Conservation (phyloP, 2,329 filamentous ascomycete genomes). For the Verticillium dahliae region DNA sequence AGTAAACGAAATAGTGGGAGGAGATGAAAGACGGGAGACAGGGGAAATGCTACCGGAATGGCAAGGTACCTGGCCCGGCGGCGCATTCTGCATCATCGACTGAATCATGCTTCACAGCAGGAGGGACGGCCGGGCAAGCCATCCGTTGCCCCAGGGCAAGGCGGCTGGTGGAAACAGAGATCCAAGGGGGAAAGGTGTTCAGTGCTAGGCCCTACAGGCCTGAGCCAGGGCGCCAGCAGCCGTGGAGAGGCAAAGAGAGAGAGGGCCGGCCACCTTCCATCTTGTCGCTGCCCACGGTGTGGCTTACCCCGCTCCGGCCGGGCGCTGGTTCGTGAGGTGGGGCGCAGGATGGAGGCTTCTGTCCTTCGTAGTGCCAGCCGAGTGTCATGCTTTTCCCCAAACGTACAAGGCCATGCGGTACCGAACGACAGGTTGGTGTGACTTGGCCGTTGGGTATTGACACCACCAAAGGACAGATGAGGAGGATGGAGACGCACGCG, state of each 20-base stretch:
- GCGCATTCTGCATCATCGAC: background rate
- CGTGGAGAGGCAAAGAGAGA: too few species aligned
- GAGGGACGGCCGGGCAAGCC: background rate
- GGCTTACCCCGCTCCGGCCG: background rate
- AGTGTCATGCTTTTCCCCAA: background rate
- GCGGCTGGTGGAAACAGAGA: background rate
- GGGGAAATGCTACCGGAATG: background rate
- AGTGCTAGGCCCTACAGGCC: background rate
- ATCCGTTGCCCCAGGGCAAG: background rate
- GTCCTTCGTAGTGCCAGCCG: background rate
- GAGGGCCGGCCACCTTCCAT: background rate
- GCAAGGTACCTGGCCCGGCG: background rate
- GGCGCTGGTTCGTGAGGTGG: background rate
- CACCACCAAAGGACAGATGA: background rate
- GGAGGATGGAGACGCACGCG: background rate
- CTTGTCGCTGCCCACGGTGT: background rate
- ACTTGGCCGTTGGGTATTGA: background rate
- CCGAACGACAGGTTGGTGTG: background rate
- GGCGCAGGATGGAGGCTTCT: background rate
- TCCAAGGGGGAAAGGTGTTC: background rate
- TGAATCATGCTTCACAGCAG: background rate
- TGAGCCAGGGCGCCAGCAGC: background rate
- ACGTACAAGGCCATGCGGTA: background rate
- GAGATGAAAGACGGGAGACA: background rate
- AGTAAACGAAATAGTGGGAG: background rate